phyloP scores from a whole-genome alignment of 768 basidiomycete species.

The Suillus clintonianus region DNA sequence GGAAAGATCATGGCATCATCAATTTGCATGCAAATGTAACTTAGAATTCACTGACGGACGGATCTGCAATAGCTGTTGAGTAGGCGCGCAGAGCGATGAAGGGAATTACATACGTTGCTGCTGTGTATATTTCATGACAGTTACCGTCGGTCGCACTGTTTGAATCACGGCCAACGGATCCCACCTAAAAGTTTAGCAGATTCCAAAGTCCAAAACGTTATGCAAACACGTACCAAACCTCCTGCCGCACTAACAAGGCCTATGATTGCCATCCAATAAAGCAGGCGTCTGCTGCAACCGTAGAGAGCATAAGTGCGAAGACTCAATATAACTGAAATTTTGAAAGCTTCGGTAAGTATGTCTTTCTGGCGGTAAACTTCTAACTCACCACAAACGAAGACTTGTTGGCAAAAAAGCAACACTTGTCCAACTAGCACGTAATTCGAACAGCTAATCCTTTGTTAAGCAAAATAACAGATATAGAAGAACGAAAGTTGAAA shows the following conservation, averaged over 20 bases:
- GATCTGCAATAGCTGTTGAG: background rate
- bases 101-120: background rate
- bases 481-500: background rate
- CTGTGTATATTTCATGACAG: constrained; percentile 28
- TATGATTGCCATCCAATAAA: constrained; percentile 35
- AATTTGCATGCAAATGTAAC: background rate
- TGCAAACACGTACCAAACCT: constrained; percentile 35
- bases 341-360: constrained; percentile 10
- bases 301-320: constrained; percentile 56
- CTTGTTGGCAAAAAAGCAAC: constrained; percentile 44
- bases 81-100: background rate
- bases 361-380: background rate
- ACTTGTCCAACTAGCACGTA: constrained; percentile 42
- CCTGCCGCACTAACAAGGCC: constrained; percentile 32
- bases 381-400: constrained; percentile 47
- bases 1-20: background rate
- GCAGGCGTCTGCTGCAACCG: constrained; percentile 37
- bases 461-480: background rate
- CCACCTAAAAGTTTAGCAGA: constrained; percentile 37
- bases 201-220: background rate
- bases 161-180: constrained; percentile 42
- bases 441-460: constrained; percentile 37
- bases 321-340: constrained; percentile 39
- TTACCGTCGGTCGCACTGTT: constrained; percentile 15
- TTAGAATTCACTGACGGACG: background rate